Percentiles rank a stretch among this genome's conserved stretches.
Evolutionary conservation across 352 stramenopile species (phyloP).

Genomic region (Phytophthora hybrid): DNA sequence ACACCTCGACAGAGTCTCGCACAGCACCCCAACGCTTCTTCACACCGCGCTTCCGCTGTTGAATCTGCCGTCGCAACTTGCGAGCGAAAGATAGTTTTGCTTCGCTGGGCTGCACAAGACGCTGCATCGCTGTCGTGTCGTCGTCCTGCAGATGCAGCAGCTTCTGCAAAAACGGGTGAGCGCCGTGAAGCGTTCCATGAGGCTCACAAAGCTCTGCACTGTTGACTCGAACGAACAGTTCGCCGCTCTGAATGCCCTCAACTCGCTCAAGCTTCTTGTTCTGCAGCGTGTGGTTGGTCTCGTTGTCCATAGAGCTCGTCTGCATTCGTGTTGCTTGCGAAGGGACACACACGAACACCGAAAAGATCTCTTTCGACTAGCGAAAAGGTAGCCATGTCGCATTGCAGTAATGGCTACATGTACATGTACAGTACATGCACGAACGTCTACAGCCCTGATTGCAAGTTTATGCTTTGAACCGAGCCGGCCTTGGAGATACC

Average conservation of each 20-base stretch:
- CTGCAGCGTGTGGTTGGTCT: conserved; percentile 7
- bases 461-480: conserved; percentile 22
- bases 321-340: conserved; percentile 1
- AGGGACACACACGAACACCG: conserved; percentile 21
- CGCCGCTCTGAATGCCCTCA: conserved; percentile 48
- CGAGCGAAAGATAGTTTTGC: conserved; percentile 37
- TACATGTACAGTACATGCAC: conserved; percentile 1
- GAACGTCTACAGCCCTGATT: conserved; percentile 1
- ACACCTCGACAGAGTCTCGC: conserved; percentile 1
- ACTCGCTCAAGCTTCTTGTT: conserved; percentile 13
- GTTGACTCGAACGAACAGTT: conserved; percentile 56
- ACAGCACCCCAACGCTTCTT: conserved; percentile 23
- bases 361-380: conserved; percentile 26
- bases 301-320: neutral
- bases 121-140: conserved; percentile 7
- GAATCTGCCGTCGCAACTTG: conserved; percentile 27
- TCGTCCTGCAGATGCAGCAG: conserved; percentile 34
- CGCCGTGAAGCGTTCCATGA: conserved; percentile 38
- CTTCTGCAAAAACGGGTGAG: conserved; percentile 39
- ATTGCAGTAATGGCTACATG: conserved; percentile 15
- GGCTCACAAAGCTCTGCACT: conserved; percentile 22
- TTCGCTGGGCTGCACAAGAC: conserved; percentile 29
- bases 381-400: conserved; percentile 15
- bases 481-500: conserved; percentile 26
- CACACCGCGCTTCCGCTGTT: conserved; percentile 1